These are phyloP conservation scores for Pythium plurisporium DNA, from an alignment of 352 stramenopile genomes.

Conservation along the genomic window DNA sequence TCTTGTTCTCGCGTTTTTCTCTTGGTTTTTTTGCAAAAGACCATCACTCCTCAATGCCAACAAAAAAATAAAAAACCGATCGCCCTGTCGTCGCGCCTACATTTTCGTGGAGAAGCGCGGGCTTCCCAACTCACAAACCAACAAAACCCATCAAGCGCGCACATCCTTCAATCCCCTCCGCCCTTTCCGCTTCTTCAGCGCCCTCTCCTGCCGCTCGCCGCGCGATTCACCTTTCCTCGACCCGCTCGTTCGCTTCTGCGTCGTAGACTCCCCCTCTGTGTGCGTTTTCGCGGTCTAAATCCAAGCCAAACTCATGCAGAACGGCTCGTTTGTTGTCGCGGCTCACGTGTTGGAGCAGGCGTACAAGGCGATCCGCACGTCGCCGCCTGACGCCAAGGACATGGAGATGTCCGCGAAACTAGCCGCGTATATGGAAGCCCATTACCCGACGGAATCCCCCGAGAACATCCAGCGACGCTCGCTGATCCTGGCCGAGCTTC, in stretches of 20 bases:
- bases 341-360: constrained; percentile 80
- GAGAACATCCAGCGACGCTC: constrained; percentile 83
- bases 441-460: constrained; percentile 73
- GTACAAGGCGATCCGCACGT: constrained; percentile 87
- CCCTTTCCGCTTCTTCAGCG: not conserved
- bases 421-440: constrained; percentile 70
- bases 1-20: not conserved
- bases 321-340: constrained; percentile 60
- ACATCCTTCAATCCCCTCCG: not conserved
- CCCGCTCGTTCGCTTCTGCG: not conserved
- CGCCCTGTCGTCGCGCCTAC: not conserved
- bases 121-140: not conserved
- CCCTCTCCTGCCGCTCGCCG: not conserved
- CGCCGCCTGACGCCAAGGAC: constrained; percentile 76
- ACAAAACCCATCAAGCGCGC: not conserved
- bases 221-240: not conserved
- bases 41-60: constrained; percentile 20
- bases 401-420: constrained; percentile 81
- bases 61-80: constrained; percentile 18
- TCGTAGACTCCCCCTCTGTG: not conserved
- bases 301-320: constrained; percentile 24
- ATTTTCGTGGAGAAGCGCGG: constrained; percentile 12
- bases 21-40: not conserved
- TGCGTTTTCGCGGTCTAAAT: not conserved
- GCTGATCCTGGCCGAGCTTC: constrained; percentile 80